Conservation (phyloP, 2,329 filamentous ascomycete genomes). For the Trichoderma sp. region DNA sequence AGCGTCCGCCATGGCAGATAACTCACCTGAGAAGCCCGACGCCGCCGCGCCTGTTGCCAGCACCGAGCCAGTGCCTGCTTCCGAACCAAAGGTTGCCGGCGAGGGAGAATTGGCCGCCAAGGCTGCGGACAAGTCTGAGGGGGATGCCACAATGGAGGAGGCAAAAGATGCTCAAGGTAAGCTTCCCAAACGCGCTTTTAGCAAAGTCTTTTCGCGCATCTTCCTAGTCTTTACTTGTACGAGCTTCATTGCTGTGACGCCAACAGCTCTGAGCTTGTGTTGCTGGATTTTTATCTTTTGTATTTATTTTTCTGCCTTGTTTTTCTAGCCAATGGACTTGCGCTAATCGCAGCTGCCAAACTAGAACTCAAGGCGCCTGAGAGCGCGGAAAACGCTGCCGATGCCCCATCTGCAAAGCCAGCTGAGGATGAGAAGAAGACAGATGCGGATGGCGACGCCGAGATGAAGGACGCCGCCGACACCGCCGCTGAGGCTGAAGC, state of each 20-base stretch:
- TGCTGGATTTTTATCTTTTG: neutral
- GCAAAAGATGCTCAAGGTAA: conserved; percentile 34
- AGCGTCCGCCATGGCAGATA: conserved; percentile 40
- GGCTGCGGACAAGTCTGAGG: conserved; percentile 26
- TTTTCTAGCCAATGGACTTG: neutral
- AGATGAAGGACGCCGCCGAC: conserved; percentile 48
- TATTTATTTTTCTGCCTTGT: neutral
- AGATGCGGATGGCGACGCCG: conserved; percentile 45
- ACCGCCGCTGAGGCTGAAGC: conserved; percentile 31
- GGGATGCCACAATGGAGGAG: conserved; percentile 30
- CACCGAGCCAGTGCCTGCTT: conserved; percentile 32
- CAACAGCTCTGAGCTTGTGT: neutral
- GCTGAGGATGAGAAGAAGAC: conserved; percentile 29
- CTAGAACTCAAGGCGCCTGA: conserved; percentile 32
- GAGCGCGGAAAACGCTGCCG: conserved; percentile 32
- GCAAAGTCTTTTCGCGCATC: conserved; percentile 17
- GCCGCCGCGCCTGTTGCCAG: conserved; percentile 33
- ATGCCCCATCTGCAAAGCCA: conserved; percentile 32
- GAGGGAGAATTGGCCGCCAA: conserved; percentile 27
- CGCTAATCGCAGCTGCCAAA: conserved; percentile 30
- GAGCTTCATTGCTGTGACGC: neutral
- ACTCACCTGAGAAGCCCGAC: conserved; percentile 37
- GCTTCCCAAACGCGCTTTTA: conserved; percentile 23
- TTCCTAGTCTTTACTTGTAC: neutral
- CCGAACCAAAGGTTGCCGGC: conserved; percentile 27